Conservation (phyloP, 2,329 filamentous ascomycete genomes). For the Cordyceps fumosorosea region DNA sequence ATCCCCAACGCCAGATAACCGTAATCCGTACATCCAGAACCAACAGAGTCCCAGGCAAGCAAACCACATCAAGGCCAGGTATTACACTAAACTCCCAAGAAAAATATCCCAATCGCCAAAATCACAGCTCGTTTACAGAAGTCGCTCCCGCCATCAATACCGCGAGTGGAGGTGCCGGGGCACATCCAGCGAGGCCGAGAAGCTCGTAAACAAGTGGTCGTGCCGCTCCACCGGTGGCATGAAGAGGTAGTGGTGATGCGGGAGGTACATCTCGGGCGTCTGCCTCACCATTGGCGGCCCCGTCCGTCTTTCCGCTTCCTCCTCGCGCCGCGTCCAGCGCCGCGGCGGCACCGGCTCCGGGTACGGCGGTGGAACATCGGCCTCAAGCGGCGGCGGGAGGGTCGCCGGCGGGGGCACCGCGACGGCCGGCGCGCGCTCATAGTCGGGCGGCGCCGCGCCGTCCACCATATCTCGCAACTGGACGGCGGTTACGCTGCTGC, state of each 20-base stretch:
- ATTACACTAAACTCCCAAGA: not conserved
- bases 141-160: not conserved
- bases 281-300: not conserved
- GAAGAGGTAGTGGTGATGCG: not conserved
- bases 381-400: not conserved
- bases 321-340: not conserved
- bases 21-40: not conserved
- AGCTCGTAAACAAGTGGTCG: not conserved
- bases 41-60: not conserved
- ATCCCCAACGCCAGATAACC: not conserved
- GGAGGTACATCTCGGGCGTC: not conserved
- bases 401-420: constrained; percentile 1
- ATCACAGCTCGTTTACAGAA: not conserved
- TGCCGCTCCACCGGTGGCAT: constrained; percentile 1
- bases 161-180: constrained; percentile 2
- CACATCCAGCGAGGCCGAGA: not conserved
- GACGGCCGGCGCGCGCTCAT: not conserved
- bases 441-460: not conserved
- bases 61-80: not conserved
- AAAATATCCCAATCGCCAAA: too few species aligned
- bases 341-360: not conserved
- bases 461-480: constrained; percentile 3
- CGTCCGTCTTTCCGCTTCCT: not conserved
- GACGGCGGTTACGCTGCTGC: not conserved
- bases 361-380: constrained; percentile 6